Base-by-base conservation (phyloP, 2,329 filamentous ascomycete genomes). In the Hypoxylon sp. region DNA sequence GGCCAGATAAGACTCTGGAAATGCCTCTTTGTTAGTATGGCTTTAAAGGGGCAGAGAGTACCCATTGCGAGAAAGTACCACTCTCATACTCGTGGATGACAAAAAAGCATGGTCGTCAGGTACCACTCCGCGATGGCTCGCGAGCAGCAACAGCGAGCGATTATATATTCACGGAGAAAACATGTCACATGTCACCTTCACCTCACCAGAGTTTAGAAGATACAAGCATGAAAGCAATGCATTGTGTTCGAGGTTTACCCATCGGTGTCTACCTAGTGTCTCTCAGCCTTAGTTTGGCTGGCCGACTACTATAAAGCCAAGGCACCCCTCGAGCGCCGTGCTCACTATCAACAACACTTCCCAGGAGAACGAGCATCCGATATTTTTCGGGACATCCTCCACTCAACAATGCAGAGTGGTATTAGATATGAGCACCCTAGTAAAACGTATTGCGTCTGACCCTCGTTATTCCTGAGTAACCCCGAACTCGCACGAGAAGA, bases 181-280 rank as follows among this genome's bases (percentile, higher is more conserved):
- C 15, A 50, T 24, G 31, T 19, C 46, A 48, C 32, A 29, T 13
- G 6, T 8, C 10, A 35, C 7, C 15, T 21, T 8, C 10, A 35
- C 7, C 15, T 21, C 19, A 39, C n/a, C 17, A 44, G 19, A 10
- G 17, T 42, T 2, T 8, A 55, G 11, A 52, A 47, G 21, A 32
- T 52, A 55, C 48, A 61, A 54, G 19, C 50, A 57, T 42, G 19
- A 68, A 65, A 66, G 59, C 53, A 68, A 62, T 69, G 59, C 52
- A 67, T 69, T 71, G 46, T 69, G 46, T 57, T 53, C 54, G 50
- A 52, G 11, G 35, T 62, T 50, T 67, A 53, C 37, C 57, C 13
- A 50, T 53, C 39, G 32, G 27, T 48, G 60, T 66, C 63, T 69
- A 65, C 46, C 39, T 64, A 55, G 62, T 37, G 52, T 17, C 47